Conservation (phyloP, 306 rosid genomes). For the Casuarina cunninghamiana region DNA sequence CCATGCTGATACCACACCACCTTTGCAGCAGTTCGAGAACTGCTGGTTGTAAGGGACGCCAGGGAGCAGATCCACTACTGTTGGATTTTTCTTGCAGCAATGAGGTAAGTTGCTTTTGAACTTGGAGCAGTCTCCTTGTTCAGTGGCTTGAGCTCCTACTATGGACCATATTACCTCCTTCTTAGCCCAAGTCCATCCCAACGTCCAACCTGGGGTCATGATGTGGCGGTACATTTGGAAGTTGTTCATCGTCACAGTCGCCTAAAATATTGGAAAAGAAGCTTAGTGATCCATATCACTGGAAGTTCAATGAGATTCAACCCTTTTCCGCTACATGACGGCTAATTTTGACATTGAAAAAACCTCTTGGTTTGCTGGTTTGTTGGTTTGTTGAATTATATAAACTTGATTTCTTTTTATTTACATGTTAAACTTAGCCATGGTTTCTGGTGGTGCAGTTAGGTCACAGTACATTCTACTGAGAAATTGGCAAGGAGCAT, state of each 20-base stretch:
- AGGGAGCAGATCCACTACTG: conserved; percentile 85
- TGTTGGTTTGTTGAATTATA: too few species aligned
- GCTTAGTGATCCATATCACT: neutral
- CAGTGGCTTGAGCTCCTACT: conserved; percentile 82
- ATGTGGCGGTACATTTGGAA: conserved; percentile 91
- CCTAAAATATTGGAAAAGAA: conserved; percentile 40
- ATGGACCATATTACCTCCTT: conserved; percentile 84
- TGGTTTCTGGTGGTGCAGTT: neutral
- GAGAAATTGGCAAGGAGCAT: neutral
- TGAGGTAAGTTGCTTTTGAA: conserved; percentile 84
- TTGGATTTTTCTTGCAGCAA: conserved; percentile 82
- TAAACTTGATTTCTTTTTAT: too few species aligned
- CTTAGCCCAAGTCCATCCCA: conserved; percentile 96
- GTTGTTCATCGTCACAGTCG: conserved; percentile 67
- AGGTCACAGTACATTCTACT: too few species aligned
- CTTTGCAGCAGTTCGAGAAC: conserved; percentile 83
- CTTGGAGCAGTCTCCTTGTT: conserved; percentile 94
- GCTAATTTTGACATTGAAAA: too few species aligned
- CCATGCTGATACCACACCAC: conserved; percentile 89
- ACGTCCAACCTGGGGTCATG: conserved; percentile 88
- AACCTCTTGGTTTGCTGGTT: too few species aligned
- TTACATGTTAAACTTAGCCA: too few species aligned
- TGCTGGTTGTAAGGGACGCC: conserved; percentile 97
- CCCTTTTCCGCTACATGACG: too few species aligned
- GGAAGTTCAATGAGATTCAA: too few species aligned